A percentile compares a stretch with the other conserved stretches of the same genome.
These are phyloP conservation scores for Phytophthora vignae DNA, from an alignment of 352 stramenopile species.

Conservation along the genomic window DNA sequence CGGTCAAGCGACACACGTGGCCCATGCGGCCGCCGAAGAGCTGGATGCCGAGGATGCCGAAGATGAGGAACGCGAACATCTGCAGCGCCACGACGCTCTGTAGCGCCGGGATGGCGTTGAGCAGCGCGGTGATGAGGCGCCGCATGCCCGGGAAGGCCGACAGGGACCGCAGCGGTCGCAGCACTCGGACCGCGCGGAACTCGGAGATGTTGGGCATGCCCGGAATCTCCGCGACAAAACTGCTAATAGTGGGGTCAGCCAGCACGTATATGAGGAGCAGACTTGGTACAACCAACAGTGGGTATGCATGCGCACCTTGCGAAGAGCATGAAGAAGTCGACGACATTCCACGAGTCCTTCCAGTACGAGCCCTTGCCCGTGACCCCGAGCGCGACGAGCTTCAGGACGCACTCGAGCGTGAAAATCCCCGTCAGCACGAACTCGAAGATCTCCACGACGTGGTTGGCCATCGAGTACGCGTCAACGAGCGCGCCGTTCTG, in stretches of 20 bases:
- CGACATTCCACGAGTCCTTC: constrained; percentile 86
- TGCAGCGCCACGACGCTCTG: constrained; percentile 83
- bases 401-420: constrained; percentile 82
- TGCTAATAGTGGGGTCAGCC: constrained; percentile 14
- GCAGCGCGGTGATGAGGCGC: constrained; percentile 46
- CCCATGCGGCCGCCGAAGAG: constrained; percentile 81
- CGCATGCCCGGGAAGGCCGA: constrained; percentile 79
- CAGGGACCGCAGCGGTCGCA: constrained; percentile 86
- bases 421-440: constrained; percentile 86
- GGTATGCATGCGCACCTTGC: constrained; percentile 51
- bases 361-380: constrained; percentile 70
- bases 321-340: constrained; percentile 92
- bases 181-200: constrained; percentile 84
- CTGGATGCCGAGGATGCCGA: constrained; percentile 88
- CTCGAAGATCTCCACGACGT: constrained; percentile 64
- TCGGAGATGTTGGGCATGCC: constrained; percentile 66
- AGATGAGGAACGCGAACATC: constrained; percentile 89
- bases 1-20: constrained; percentile 76
- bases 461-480: constrained; percentile 58
- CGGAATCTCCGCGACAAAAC: constrained; percentile 47
- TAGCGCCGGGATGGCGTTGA: constrained; percentile 80
- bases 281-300: too few species aligned
- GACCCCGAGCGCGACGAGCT: constrained; percentile 89
- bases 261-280: background rate
- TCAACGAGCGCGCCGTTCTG: constrained; percentile 44